Conservation (phyloP, 2,329 filamentous ascomycete species). For the Neonectria coccinea region DNA sequence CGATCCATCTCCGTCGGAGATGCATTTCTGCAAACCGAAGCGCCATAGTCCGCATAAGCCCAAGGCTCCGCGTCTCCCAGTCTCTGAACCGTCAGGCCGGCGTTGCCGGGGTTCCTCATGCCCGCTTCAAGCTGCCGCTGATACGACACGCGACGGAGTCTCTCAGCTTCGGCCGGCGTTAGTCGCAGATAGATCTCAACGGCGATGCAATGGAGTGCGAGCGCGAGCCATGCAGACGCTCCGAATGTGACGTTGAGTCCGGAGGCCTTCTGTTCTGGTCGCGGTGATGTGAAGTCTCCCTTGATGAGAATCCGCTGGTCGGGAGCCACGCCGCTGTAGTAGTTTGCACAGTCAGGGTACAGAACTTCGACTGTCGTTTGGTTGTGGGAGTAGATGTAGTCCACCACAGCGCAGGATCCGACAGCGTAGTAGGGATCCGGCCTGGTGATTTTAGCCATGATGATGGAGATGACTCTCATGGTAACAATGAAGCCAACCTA, state of each 20-base stretch:
- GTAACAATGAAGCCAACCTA: conserved; percentile 66
- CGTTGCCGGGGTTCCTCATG: conserved; percentile 60
- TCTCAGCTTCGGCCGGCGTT: conserved; percentile 65
- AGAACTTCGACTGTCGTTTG: conserved; percentile 43
- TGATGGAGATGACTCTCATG: conserved; percentile 60
- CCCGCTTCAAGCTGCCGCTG: conserved; percentile 67
- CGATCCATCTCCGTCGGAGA: background rate
- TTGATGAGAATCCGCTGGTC: conserved; percentile 42
- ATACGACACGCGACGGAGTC: conserved; percentile 67
- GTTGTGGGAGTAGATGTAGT: conserved; percentile 50
- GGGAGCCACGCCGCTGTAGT: conserved; percentile 45
- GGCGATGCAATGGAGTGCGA: conserved; percentile 62
- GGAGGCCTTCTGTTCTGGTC: conserved; percentile 52
- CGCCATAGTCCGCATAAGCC: conserved; percentile 1
- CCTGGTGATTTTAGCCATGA: conserved; percentile 55
- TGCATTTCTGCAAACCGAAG: background rate
- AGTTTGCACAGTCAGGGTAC: conserved; percentile 60
- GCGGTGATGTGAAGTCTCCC: conserved; percentile 48
- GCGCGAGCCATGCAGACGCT: conserved; percentile 63
- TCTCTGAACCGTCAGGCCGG: conserved; percentile 55
- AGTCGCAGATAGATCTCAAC: conserved; percentile 62
- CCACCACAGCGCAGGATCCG: conserved; percentile 62
- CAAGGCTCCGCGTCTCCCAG: conserved; percentile 38
- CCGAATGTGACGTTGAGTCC: conserved; percentile 63
- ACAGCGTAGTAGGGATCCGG: conserved; percentile 43